Evolutionary conservation across 192 early-diverging fungal genomes (phyloP), one percentile per base, ranked within the genome.

Genomic region (Cladochytrium replicatum): DNA sequence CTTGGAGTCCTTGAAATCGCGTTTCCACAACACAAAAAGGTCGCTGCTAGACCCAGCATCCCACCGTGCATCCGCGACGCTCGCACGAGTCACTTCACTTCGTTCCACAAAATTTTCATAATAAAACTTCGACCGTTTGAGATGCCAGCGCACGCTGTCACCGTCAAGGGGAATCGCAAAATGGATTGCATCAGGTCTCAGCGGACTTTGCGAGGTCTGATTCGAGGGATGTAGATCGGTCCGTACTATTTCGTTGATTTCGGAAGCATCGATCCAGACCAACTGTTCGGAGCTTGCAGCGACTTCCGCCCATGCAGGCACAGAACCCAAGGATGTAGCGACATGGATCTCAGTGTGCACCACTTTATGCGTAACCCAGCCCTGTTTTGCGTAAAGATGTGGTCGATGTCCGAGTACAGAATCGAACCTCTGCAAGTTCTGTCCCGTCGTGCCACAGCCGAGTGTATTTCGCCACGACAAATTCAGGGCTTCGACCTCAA

Each of bases 321-420:
- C 6, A 25, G 25, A 27, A 27, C 13, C 17, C 26, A 5, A 7
- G 27, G 45, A 4, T 6, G 19, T 6, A 25, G 25, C 11, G 9
- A 3, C 23, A 7, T 23, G 13, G 45, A n/a, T 6, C 23, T 46
- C 6, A 23, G 19, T 13, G 15, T 37, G 27, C 13, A 23, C 5
- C n/a, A 17, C 6, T 13, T 4, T 21, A 44, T 15, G 17, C 8
- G 11, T 19, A 5, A 50, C 7, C 54, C 54, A 56, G 5, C 54
- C 54, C 7, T 24, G 34, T 38, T 46, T 56, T n/a, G 29, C 54
- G 23, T 56, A 56, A 29, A 24, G 50, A 13, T 29, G 17, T 29
- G 44, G 21, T 47, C 54, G n/a, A 56, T 37, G 34, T 56, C 54
- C 5, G 54, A 56, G 27, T 56, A 56, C 15, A 56, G 46, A 2